Percentiles rank a stretch among this genome's conserved stretches.
phyloP scores from a whole-genome alignment of 345 rosid genomes.

The Melastoma malabathricum region DNA sequence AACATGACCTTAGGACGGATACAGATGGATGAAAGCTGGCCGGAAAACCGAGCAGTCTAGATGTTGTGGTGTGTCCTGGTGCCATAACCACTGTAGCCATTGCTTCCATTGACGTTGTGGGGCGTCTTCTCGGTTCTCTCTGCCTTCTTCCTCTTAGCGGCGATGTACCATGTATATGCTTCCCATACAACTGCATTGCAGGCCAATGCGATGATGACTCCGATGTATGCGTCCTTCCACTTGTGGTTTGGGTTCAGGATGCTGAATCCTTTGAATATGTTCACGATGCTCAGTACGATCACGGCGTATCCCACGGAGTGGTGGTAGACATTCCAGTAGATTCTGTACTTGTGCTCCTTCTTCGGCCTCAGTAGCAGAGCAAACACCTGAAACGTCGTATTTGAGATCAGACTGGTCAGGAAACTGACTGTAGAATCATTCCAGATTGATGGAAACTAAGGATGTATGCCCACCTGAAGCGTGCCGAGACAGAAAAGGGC shows the following conservation, averaged over 20 bases:
- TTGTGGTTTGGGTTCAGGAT: slow-evolving; percentile 50
- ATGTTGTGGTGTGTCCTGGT: slow-evolving; percentile 11
- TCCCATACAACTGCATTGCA: slow-evolving; percentile 26
- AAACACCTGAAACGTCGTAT: slow-evolving; percentile 27
- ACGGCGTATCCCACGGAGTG: slow-evolving; percentile 50
- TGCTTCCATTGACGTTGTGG: slow-evolving; percentile 17
- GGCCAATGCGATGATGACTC: slow-evolving; percentile 25
- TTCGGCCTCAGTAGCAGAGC: slow-evolving; percentile 86
- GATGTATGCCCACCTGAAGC: slow-evolving; percentile 39
- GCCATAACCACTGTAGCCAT: slow-evolving; percentile 17
- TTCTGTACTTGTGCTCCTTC: slow-evolving; percentile 67
- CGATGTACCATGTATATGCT: slow-evolving; percentile 29
- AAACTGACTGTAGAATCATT: too few species aligned
- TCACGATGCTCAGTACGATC: slow-evolving; percentile 44
- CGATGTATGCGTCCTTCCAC: slow-evolving; percentile 71
- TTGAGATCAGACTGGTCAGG: too few species aligned
- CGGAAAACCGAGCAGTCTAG: not conserved
- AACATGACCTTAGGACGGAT: not conserved
- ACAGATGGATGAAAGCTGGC: not conserved
- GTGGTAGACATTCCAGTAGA: slow-evolving; percentile 85
- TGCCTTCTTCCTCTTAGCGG: slow-evolving; percentile 30
- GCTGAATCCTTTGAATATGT: slow-evolving; percentile 61
- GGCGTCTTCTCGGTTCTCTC: slow-evolving; percentile 15
- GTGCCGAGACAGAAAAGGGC: slow-evolving; percentile 71
- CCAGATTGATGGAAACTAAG: not conserved